A percentile compares a stretch with the other conserved stretches of the same genome.
phyloP scores from a whole-genome alignment of 1,284 basidiomycete genomes.

The Marasmius oreades region DNA sequence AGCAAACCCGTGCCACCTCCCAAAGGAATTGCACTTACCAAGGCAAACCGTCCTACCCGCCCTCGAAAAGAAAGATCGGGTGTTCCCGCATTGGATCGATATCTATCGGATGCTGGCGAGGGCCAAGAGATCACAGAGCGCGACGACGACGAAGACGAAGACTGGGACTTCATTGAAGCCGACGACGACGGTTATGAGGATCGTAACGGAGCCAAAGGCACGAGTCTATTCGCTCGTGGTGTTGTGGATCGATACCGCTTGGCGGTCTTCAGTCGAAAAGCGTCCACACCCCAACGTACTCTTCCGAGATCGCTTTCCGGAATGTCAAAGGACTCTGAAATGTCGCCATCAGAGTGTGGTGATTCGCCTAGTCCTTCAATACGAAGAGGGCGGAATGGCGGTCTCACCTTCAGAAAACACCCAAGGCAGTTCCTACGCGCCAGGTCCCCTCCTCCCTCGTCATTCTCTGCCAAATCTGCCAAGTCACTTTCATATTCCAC shows the following conservation, averaged over 20 bases:
- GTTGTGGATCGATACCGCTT: slow-evolving; percentile 79
- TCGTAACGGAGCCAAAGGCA: slow-evolving; percentile 69
- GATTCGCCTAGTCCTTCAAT: slow-evolving; percentile 49
- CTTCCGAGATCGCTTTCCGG: slow-evolving; percentile 51
- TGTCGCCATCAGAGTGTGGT: slow-evolving; percentile 27
- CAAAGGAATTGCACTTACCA: slow-evolving; percentile 22
- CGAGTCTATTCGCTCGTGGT: slow-evolving; percentile 78
- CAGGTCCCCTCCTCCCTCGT: slow-evolving; percentile 59
- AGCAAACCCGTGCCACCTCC: slow-evolving; percentile 17
- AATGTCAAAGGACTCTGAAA: slow-evolving; percentile 53
- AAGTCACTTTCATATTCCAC: slow-evolving; percentile 44
- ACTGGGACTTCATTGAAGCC: slow-evolving; percentile 85
- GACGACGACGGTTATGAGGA: slow-evolving; percentile 62
- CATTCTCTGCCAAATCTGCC: slow-evolving; percentile 46
- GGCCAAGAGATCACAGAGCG: slow-evolving; percentile 55
- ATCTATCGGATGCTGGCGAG: slow-evolving; percentile 54
- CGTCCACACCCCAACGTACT: slow-evolving; percentile 52
- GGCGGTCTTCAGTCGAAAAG: slow-evolving; percentile 73
- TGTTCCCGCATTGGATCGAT: slow-evolving; percentile 68
- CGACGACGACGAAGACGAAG: slow-evolving; percentile 73
- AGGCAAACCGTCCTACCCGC: slow-evolving; percentile 22
- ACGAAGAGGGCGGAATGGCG: slow-evolving; percentile 61
- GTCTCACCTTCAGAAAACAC: slow-evolving; percentile 67
- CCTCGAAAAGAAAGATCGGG: slow-evolving; percentile 72
- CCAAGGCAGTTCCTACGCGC: slow-evolving; percentile 67